phyloP scores from a whole-genome alignment of 768 basidiomycete genomes.

The Trametes villosa region DNA sequence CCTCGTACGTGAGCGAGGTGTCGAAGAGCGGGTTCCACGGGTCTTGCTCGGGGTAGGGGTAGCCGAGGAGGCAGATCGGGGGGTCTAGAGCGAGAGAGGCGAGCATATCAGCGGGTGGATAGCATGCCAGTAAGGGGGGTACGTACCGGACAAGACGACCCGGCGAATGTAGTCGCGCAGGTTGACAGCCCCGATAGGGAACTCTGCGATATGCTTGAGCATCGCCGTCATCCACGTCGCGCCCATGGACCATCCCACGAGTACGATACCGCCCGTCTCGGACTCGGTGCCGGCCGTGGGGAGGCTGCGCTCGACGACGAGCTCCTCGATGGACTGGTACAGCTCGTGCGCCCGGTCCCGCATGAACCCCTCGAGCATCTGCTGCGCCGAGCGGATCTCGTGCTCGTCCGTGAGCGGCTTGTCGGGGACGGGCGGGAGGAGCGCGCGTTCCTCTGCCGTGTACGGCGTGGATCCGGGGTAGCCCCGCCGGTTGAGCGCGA shows the following conservation, averaged over 20 bases:
- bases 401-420: background rate
- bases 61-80: constrained; percentile 3
- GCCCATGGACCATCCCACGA: constrained; percentile 22
- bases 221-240: constrained; percentile 10
- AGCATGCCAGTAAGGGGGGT: background rate
- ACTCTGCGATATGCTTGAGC: constrained; percentile 3
- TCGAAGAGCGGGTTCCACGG: constrained; percentile 8
- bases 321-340: background rate
- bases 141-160: constrained; percentile 16
- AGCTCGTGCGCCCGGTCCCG: constrained; percentile 10
- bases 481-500: constrained; percentile 27
- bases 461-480: constrained; percentile 26
- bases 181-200: background rate
- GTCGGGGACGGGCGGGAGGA: background rate
- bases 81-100: background rate
- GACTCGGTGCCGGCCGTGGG: background rate
- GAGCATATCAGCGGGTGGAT: background rate
- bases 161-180: constrained; percentile 8
- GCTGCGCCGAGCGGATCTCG: background rate
- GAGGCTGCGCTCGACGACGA: constrained; percentile 6
- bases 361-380: constrained; percentile 10
- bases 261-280: constrained; percentile 7
- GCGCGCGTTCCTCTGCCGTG: constrained; percentile 17
- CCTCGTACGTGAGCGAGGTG: constrained; percentile 7
- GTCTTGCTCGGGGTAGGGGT: background rate